phyloP scores from a whole-genome alignment of 2,329 filamentous ascomycete genomes.

The Phialophora macrospora region DNA sequence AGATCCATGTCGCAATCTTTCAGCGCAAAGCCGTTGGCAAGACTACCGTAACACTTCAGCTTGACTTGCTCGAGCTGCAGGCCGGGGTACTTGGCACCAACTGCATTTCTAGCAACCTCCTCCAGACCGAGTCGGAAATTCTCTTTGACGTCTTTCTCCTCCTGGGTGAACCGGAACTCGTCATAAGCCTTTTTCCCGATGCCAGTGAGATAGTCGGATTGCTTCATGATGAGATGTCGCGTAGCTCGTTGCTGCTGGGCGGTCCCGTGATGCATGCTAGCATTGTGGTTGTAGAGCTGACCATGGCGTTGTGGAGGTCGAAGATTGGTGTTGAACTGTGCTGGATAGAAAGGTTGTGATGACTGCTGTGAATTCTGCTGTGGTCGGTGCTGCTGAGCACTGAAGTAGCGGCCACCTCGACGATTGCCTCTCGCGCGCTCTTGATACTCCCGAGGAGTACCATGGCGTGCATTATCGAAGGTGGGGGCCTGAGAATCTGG shows the following conservation, averaged over 20 bases:
- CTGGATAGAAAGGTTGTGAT: slow-evolving; percentile 1
- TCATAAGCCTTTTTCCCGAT: slow-evolving; percentile 26
- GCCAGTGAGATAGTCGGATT: slow-evolving; percentile 36
- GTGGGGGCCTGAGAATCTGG: slow-evolving; percentile 9
- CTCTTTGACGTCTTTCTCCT: slow-evolving; percentile 73
- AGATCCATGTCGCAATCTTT: slow-evolving; percentile 92
- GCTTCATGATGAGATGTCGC: slow-evolving; percentile 33
- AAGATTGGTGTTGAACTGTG: slow-evolving; percentile 15
- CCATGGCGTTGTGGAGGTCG: slow-evolving; percentile 19
- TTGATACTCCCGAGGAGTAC: slow-evolving; percentile 33
- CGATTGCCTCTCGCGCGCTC: slow-evolving; percentile 31
- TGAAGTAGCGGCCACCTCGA: slow-evolving; percentile 13
- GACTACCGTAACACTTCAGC: slow-evolving; percentile 79
- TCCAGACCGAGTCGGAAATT: slow-evolving; percentile 70
- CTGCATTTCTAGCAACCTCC: slow-evolving; percentile 60
- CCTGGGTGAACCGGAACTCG: slow-evolving; percentile 29
- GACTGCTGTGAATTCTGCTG: slow-evolving; percentile 5
- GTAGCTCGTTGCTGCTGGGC: slow-evolving; percentile 29
- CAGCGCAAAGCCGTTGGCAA: slow-evolving; percentile 83
- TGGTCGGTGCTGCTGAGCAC: slow-evolving; percentile 14
- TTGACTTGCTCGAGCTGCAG: slow-evolving; percentile 65
- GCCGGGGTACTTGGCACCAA: slow-evolving; percentile 48
- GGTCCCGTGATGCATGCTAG: slow-evolving; percentile 19
- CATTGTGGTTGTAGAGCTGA: slow-evolving; percentile 30
- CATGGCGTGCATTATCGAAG: slow-evolving; percentile 17